Evolutionary conservation across 2,329 filamentous ascomycete genomes (phyloP), one percentile per base, ranked within the genome.

Genomic region (Lithohypha guttulata): DNA sequence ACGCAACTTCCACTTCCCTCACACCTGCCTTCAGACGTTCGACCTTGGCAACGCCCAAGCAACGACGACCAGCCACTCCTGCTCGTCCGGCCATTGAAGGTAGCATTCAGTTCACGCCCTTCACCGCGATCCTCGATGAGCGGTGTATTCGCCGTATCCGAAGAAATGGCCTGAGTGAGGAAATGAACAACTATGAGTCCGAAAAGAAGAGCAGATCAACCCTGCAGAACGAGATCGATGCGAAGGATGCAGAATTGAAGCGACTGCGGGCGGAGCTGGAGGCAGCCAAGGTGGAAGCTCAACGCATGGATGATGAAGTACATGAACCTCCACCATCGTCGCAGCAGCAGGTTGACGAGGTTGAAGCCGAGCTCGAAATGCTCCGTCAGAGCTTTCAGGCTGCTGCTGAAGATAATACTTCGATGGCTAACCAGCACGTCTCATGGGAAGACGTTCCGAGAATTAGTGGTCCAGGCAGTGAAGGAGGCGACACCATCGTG

Each of bases 121-220:
- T 66, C 26, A 57, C 59, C 9, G 60, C 68, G 41, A 57, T 61
- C 2, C 47, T 69, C 15, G 62, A 66, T 35, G 48, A 53, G 4
- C 55, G 66, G 14, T 59, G 59, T 2, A 59, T 61, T 43, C 56
- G 66, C 25, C 59, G 64, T 22, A 61, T 69, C 30, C 52, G 57
- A 21, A 59, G 66, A 9, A 56, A 61, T 36, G 61, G 65, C 3
- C 47, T 69, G 32, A 68, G 65, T 40, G 59, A 66, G 43, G 65
- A 68, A 42, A 60, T 65, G 42, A 66, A 66, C 45, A 51, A 56
- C 17, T 57, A 64, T 25, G 55, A 66, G 26, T 57, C 58, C 4
- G 63, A 64, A 39, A 62, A 59, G 42, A 57, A 57, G 15, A 49
- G 44, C 9, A 50, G 53, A 14, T 42, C 34, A 11, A 50, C 48